A percentile compares a stretch with the other conserved stretches of the same genome.
Evolutionary conservation across 2,329 filamentous ascomycete genomes (phyloP).

Genomic region (Phialophora macrospora): DNA sequence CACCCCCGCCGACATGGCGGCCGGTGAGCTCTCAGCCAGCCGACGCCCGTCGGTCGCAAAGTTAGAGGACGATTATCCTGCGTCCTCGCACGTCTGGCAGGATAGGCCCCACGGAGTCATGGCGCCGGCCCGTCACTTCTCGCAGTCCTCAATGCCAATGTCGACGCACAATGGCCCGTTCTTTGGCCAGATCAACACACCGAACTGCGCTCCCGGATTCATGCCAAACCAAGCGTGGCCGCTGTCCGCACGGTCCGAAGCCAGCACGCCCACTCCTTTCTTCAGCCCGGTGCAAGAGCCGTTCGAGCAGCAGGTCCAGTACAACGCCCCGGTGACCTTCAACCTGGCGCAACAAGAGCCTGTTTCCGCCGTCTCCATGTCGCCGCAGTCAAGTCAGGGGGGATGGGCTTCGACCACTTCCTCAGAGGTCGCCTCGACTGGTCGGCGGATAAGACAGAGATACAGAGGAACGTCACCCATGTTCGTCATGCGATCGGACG

Average conservation of each 20-base stretch:
- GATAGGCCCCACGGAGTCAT: constrained; percentile 54
- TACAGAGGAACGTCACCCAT: constrained; percentile 69
- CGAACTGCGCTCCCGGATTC: constrained; percentile 51
- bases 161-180: constrained; percentile 59
- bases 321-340: constrained; percentile 47
- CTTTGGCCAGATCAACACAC: constrained; percentile 66
- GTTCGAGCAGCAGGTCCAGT: constrained; percentile 54
- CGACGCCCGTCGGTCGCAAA: constrained; percentile 54
- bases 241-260: constrained; percentile 67
- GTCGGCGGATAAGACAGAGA: constrained; percentile 42
- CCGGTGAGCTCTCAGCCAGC: constrained; percentile 49
- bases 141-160: constrained; percentile 54
- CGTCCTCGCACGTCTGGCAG: constrained; percentile 58
- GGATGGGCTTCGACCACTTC: constrained; percentile 53
- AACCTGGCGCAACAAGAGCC: constrained; percentile 55
- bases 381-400: constrained; percentile 66
- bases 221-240: constrained; percentile 64
- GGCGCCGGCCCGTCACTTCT: constrained; percentile 48
- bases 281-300: constrained; percentile 67
- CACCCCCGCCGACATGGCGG: constrained; percentile 52
- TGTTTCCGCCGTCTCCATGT: constrained; percentile 61
- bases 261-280: constrained; percentile 73
- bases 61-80: constrained; percentile 58
- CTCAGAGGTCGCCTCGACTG: constrained; percentile 53
- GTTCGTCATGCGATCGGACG: constrained; percentile 71